Evolutionary conservation across 345 rosid species (phyloP).

Genomic region (Erodium maritimum): DNA sequence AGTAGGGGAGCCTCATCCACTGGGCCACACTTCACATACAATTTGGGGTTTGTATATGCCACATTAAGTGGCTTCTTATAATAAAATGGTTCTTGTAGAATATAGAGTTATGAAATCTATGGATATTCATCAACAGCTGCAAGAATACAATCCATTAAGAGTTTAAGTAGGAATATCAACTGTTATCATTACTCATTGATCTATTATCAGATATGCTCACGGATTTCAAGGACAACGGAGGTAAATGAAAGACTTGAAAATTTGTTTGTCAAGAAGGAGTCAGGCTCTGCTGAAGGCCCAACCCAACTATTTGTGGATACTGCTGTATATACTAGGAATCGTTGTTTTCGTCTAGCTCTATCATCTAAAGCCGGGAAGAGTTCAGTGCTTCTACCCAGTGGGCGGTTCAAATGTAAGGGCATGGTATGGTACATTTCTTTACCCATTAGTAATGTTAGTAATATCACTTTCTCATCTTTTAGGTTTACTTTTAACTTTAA

Average conservation of each 20-base stretch:
- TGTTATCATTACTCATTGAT: conserved; percentile 9
- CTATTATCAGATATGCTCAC: conserved; percentile 58
- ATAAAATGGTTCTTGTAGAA: not conserved
- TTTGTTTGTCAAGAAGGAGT: conserved; percentile 57
- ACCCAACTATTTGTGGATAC: conserved; percentile 68
- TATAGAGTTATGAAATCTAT: not conserved
- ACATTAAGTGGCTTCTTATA: not conserved
- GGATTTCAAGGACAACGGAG: conserved; percentile 38
- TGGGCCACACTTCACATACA: not conserved
- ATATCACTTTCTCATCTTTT: not conserved
- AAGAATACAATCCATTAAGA: not conserved
- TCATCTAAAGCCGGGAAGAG: conserved; percentile 95
- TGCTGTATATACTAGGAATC: conserved; percentile 89
- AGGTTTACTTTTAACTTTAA: too few relatives aligned
- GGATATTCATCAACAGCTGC: not conserved
- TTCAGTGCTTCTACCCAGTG: conserved; percentile 68
- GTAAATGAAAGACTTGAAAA: conserved; percentile 38
- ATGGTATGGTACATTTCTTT: conserved; percentile 44
- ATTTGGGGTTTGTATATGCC: not conserved
- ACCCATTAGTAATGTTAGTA: not conserved
- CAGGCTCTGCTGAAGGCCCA: conserved; percentile 31
- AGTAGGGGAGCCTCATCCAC: too few relatives aligned
- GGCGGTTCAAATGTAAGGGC: conserved; percentile 65
- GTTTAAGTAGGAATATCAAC: conserved; percentile 4
- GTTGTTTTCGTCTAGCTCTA: conserved; percentile 80